phyloP scores from a whole-genome alignment of 1,284 basidiomycete species.

The Sanghuangporus sanghuang region DNA sequence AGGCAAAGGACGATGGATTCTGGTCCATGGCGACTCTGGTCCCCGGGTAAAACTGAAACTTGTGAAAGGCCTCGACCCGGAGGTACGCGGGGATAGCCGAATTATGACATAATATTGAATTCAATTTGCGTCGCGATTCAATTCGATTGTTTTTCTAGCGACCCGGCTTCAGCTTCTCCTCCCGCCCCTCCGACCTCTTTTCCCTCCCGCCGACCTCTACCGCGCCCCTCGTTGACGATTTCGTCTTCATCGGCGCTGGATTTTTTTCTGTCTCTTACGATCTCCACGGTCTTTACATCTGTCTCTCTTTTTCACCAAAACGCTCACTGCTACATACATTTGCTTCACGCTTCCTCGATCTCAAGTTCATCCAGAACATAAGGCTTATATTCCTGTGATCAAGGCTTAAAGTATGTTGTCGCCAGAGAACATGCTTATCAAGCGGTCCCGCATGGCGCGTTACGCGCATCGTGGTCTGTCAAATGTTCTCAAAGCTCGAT shows the following conservation, averaged over 20 bases:
- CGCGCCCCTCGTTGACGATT: background rate
- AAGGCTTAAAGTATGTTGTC: background rate
- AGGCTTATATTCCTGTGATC: background rate
- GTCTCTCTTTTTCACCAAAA: constrained; percentile 11
- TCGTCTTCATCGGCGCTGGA: background rate
- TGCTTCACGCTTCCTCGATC: background rate
- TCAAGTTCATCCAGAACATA: background rate
- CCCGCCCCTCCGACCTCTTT: background rate
- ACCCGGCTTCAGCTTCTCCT: background rate
- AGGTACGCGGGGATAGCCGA: background rate
- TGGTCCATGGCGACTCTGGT: background rate
- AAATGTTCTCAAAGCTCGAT: background rate
- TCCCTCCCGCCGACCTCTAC: background rate
- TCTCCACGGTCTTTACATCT: constrained; percentile 10
- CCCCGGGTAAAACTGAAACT: background rate
- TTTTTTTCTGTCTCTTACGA: background rate
- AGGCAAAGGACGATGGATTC: background rate
- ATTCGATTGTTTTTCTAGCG: background rate
- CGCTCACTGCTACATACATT: background rate
- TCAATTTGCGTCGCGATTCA: background rate
- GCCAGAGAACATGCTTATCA: background rate
- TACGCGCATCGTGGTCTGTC: constrained; percentile 6
- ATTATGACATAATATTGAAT: background rate
- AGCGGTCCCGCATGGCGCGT: constrained; percentile 8
- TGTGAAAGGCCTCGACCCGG: background rate